A percentile compares a stretch with the other conserved stretches of the same genome.
phyloP scores from a whole-genome alignment of 1,139 yeast genomes.

The Lodderomyces pseudojiufengensis region DNA sequence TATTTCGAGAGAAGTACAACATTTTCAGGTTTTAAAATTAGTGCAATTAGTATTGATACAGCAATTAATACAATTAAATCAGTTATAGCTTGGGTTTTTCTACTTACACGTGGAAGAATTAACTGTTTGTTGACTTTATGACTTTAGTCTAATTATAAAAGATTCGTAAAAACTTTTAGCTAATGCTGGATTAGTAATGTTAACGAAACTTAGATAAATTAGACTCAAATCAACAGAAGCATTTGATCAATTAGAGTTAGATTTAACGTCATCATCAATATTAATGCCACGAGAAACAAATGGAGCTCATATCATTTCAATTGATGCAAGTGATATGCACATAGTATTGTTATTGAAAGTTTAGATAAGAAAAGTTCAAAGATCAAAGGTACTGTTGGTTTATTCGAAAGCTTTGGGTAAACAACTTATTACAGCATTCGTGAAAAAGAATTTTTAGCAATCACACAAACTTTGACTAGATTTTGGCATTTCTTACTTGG shows the following conservation, averaged over 20 bases:
- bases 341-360: not conserved
- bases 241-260: too few relatives aligned
- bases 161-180: not conserved
- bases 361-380: too few relatives aligned
- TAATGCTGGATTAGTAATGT: not conserved
- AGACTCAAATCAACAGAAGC: too few relatives aligned
- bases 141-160: conserved; percentile 1
- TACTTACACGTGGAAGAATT: too few relatives aligned
- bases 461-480: not conserved
- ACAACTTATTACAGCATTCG: not conserved
- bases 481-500: conserved; percentile 1
- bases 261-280: not conserved
- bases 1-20: conserved; percentile 2
- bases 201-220: too few relatives aligned
- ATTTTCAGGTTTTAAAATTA: conserved; percentile 3
- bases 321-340: conserved; percentile 3
- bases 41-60: not conserved
- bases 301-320: not conserved
- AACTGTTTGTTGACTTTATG: conserved; percentile 4
- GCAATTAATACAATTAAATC: not conserved
- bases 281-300: not conserved
- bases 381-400: too few relatives aligned
- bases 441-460: conserved; percentile 1
- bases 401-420: too few relatives aligned
- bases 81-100: not conserved